These are phyloP conservation scores for Cladochytrium replicatum DNA, from an alignment of 192 early-diverging fungal species.

Conservation along the genomic window DNA sequence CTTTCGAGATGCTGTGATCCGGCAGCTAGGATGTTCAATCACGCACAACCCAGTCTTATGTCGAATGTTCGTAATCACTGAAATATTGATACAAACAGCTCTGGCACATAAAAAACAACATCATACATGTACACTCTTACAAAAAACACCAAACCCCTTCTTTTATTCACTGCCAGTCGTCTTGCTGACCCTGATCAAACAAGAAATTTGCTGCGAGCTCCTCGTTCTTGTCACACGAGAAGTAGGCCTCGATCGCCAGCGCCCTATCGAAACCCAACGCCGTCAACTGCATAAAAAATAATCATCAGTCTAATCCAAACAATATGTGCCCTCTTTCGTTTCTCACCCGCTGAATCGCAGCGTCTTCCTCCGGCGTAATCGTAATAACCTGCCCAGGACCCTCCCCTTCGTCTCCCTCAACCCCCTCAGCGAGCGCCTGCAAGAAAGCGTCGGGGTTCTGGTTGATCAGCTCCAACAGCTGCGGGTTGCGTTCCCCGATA, in stretches of 20 bases:
- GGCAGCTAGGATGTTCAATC: too few relatives aligned
- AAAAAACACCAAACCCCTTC: too few relatives aligned
- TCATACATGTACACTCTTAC: too few relatives aligned
- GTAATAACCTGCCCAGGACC: slow-evolving; percentile 52
- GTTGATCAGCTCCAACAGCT: slow-evolving; percentile 57
- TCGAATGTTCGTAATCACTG: too few relatives aligned
- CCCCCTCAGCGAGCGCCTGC: slow-evolving; percentile 47
- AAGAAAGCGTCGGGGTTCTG: slow-evolving; percentile 72
- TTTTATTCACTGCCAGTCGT: neutral
- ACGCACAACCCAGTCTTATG: too few relatives aligned
- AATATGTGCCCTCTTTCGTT: neutral
- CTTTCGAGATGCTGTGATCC: too few relatives aligned
- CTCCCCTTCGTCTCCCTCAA: slow-evolving; percentile 17
- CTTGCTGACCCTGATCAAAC: slow-evolving; percentile 49
- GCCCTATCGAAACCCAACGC: slow-evolving; percentile 79
- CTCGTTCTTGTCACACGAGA: slow-evolving; percentile 97
- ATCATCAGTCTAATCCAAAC: neutral
- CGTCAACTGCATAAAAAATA: slow-evolving; percentile 43
- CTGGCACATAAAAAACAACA: too few relatives aligned
- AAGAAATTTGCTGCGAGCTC: slow-evolving; percentile 93
- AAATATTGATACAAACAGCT: too few relatives aligned
- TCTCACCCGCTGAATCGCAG: slow-evolving; percentile 73
- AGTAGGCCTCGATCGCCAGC: slow-evolving; percentile 80
- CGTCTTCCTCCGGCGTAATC: slow-evolving; percentile 82
- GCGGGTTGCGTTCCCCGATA: slow-evolving; percentile 74